Percentiles rank a stretch among this genome's conserved stretches.
phyloP scores from a whole-genome alignment of 1,284 basidiomycete genomes.

The Marasmius fiardii region DNA sequence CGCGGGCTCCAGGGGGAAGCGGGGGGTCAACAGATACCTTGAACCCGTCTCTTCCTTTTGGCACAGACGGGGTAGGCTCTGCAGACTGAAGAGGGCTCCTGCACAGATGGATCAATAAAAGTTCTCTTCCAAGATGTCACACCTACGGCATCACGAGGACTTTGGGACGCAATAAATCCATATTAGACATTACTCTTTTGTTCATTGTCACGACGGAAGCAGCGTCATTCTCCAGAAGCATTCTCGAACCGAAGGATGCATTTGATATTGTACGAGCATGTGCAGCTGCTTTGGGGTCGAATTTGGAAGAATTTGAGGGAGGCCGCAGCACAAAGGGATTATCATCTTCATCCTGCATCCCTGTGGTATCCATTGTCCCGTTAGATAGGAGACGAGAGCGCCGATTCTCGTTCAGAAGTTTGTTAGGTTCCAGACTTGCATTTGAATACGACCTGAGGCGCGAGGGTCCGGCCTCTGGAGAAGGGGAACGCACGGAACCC shows the following conservation, averaged over 20 bases:
- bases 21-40: constrained; percentile 61
- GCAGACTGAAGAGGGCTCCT: constrained; percentile 64
- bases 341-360: constrained; percentile 36
- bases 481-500: constrained; percentile 48
- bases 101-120: not conserved
- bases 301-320: constrained; percentile 61
- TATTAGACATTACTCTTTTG: constrained; percentile 59
- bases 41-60: constrained; percentile 53
- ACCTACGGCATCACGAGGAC: constrained; percentile 72
- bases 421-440: constrained; percentile 12
- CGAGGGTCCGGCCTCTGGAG: constrained; percentile 37
- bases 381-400: constrained; percentile 33
- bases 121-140: not conserved
- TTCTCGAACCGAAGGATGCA: constrained; percentile 60
- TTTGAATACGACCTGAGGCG: constrained; percentile 44
- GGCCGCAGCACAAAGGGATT: constrained; percentile 61
- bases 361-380: constrained; percentile 35
- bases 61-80: constrained; percentile 25
- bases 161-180: constrained; percentile 77
- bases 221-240: constrained; percentile 56
- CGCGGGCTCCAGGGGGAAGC: constrained; percentile 62
- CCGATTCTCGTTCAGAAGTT: constrained; percentile 11
- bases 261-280: constrained; percentile 64
- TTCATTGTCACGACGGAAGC: constrained; percentile 36
- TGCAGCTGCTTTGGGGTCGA: constrained; percentile 62